These are phyloP conservation scores for Dryadomyces sulphureus DNA, from an alignment of 2,329 filamentous ascomycete genomes.

Conservation along the genomic window DNA sequence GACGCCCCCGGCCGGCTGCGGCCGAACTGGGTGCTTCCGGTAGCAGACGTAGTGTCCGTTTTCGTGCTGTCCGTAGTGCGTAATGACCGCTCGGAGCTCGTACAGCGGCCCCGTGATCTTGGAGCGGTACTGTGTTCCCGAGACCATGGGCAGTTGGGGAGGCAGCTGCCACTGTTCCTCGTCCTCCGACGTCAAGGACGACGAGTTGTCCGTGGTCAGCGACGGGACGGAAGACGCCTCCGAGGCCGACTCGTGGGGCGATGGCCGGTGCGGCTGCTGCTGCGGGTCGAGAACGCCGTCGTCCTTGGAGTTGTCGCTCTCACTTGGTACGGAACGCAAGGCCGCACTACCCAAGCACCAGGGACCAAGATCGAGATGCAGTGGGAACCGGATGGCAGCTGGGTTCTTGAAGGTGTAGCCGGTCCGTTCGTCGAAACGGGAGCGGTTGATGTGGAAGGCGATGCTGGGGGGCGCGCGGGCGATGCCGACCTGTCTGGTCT, in stretches of 20 bases:
- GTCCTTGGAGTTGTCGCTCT: slow-evolving; percentile 5
- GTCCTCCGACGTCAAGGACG: slow-evolving; percentile 8
- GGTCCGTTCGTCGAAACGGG: slow-evolving; percentile 73
- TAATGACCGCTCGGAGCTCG: slow-evolving; percentile 68
- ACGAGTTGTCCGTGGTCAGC: neutral
- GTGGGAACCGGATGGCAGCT: slow-evolving; percentile 64
- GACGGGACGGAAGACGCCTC: slow-evolving; percentile 2
- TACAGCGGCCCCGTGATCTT: slow-evolving; percentile 48
- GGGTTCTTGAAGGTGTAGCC: slow-evolving; percentile 73
- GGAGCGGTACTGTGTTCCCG: slow-evolving; percentile 34
- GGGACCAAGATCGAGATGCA: slow-evolving; percentile 57
- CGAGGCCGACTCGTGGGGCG: neutral
- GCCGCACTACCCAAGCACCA: slow-evolving; percentile 63
- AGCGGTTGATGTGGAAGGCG: slow-evolving; percentile 80
- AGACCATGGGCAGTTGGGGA: slow-evolving; percentile 59
- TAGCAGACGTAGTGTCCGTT: slow-evolving; percentile 96
- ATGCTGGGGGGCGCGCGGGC: slow-evolving; percentile 69
- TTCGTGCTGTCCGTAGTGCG: slow-evolving; percentile 80
- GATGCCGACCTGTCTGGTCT: slow-evolving; percentile 79
- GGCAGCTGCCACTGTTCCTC: slow-evolving; percentile 57
- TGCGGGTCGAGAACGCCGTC: neutral
- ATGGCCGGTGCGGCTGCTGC: neutral
- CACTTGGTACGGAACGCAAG: slow-evolving; percentile 7
- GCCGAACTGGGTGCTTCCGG: slow-evolving; percentile 43
- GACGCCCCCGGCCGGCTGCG: neutral